Percentiles rank a stretch among this genome's conserved stretches.
phyloP scores from a whole-genome alignment of 306 rosid species.

The Corylus avellana region DNA sequence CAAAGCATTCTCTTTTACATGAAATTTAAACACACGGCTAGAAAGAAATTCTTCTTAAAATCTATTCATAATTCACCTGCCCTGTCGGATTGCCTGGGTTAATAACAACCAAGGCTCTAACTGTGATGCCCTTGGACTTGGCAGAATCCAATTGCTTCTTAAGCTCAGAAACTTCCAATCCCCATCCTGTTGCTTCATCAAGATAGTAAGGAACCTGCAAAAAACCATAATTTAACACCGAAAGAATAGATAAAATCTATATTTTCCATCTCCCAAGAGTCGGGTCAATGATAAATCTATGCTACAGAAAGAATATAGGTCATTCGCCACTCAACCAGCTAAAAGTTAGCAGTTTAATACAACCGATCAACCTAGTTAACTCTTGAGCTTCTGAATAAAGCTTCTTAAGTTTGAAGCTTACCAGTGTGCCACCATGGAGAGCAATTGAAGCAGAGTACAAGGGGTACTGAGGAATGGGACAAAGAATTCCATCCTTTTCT shows the following conservation, averaged over 20 bases:
- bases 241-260: neutral
- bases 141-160: constrained; percentile 75
- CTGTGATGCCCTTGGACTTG: constrained; percentile 75
- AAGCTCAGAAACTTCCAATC: constrained; percentile 65
- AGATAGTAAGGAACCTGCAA: constrained; percentile 87
- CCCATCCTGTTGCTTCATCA: constrained; percentile 87
- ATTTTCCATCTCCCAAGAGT: constrained; percentile 16
- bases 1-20: neutral
- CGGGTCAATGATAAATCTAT: neutral
- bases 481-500: constrained; percentile 77
- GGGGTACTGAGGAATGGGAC: constrained; percentile 95
- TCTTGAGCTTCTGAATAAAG: neutral
- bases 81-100: constrained; percentile 99
- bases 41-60: constrained; percentile 7
- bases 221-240: constrained; percentile 24
- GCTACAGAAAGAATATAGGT: neutral
- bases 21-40: neutral
- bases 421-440: constrained; percentile 88
- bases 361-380: neutral
- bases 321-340: neutral
- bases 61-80: constrained; percentile 55
- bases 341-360: constrained; percentile 8
- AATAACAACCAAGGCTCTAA: constrained; percentile 92
- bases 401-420: constrained; percentile 31
- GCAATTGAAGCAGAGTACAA: constrained; percentile 91